phyloP scores from a whole-genome alignment of 768 basidiomycete species.

The Mycena vitilis region DNA sequence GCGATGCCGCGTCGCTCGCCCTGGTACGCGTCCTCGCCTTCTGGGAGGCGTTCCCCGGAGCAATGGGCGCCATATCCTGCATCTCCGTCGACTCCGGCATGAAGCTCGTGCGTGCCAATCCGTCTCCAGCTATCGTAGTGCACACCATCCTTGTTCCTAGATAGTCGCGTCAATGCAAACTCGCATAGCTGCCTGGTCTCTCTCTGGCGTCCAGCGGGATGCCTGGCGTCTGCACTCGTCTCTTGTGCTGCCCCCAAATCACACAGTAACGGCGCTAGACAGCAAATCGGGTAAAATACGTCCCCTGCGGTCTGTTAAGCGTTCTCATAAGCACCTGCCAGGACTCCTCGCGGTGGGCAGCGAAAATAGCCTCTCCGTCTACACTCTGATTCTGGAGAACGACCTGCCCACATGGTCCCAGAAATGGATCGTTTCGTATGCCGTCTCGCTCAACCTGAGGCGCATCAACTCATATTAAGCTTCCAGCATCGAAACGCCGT shows the following conservation, averaged over 20 bases:
- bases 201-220: constrained; percentile 71
- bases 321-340: constrained; percentile 50
- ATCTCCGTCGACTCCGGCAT: constrained; percentile 81
- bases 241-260: constrained; percentile 68
- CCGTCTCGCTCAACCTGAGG: constrained; percentile 16
- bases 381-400: constrained; percentile 82
- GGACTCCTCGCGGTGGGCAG: constrained; percentile 83
- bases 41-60: constrained; percentile 83
- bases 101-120: constrained; percentile 74
- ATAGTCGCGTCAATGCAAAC: constrained; percentile 78
- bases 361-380: constrained; percentile 70
- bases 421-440: constrained; percentile 80
- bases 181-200: constrained; percentile 82
- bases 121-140: constrained; percentile 19
- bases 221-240: constrained; percentile 88
- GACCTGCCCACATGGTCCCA: constrained; percentile 86
- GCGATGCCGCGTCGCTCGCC: constrained; percentile 74
- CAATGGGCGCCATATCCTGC: constrained; percentile 63
- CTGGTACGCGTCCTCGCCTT: constrained; percentile 81
- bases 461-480: constrained; percentile 6
- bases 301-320: constrained; percentile 15
- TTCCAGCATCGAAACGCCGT: constrained; percentile 61
- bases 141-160: constrained; percentile 51
- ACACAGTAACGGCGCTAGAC: constrained; percentile 71
- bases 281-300: constrained; percentile 74